phyloP scores from a whole-genome alignment of 495 filamentous ascomycete species.

The Chaetomium fimeti region DNA sequence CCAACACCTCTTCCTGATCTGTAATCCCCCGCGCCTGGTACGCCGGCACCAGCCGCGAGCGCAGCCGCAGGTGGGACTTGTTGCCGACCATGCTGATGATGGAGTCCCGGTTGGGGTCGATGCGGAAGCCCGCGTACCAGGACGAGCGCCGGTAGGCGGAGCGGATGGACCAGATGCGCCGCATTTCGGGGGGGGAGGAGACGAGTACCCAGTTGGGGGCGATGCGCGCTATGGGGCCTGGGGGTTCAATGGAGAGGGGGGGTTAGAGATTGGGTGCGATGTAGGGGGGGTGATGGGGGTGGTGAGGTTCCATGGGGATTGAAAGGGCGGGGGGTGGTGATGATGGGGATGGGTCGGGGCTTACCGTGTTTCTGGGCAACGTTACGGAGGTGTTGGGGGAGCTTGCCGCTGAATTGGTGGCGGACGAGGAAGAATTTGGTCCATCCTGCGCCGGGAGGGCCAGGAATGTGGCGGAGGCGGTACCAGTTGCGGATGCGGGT shows the following conservation, averaged over 20 bases:
- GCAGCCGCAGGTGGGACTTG: background rate
- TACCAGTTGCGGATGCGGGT: background rate
- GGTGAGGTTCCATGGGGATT: background rate
- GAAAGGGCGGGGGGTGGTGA: too few relatives aligned
- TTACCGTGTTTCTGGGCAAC: background rate
- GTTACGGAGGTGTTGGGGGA: background rate
- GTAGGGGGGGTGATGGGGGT: background rate
- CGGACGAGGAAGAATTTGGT: background rate
- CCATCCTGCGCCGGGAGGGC: background rate
- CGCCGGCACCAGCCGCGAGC: background rate
- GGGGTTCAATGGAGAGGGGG: background rate
- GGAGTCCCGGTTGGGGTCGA: background rate
- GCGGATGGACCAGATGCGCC: constrained; percentile 10
- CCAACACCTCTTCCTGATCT: background rate
- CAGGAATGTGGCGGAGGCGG: constrained; percentile 6
- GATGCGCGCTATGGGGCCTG: constrained; percentile 2
- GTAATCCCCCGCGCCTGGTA: background rate
- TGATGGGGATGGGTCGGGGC: too few relatives aligned
- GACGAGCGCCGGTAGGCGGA: background rate
- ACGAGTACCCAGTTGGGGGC: background rate
- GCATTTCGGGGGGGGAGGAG: background rate
- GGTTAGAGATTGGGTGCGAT: background rate
- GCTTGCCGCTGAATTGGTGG: background rate
- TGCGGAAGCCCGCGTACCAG: background rate
- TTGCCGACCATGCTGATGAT: background rate